phyloP scores from a whole-genome alignment of 768 basidiomycete genomes.

The Phanerochaete carnosa region DNA sequence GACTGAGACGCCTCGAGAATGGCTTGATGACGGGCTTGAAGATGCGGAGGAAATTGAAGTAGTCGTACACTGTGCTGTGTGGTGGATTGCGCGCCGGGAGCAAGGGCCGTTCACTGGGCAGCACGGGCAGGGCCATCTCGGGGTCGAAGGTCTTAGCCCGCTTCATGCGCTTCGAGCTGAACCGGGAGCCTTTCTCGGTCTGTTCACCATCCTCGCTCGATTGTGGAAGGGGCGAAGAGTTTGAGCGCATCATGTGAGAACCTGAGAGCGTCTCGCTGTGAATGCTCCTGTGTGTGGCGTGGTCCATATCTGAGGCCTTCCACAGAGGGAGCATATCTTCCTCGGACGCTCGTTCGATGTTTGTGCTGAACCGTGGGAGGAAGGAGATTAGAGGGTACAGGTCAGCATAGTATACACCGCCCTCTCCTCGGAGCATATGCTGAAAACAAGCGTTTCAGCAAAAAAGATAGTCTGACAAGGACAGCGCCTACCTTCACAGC shows the following conservation, averaged over 20 bases:
- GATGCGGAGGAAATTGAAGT: constrained; percentile 51
- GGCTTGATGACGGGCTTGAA: constrained; percentile 41
- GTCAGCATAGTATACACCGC: constrained; percentile 71
- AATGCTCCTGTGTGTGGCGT: constrained; percentile 17
- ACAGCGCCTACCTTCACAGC: constrained; percentile 51
- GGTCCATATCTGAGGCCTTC: constrained; percentile 37
- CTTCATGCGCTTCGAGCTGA: constrained; percentile 21
- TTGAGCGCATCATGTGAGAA: constrained; percentile 13
- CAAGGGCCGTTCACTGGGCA: constrained; percentile 42
- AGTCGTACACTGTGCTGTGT: constrained; percentile 43
- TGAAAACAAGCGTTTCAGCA: constrained; percentile 18
- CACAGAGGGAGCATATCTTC: constrained; percentile 56
- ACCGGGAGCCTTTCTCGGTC: constrained; percentile 13
- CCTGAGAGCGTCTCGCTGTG: constrained; percentile 3
- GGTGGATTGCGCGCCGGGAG: constrained; percentile 63
- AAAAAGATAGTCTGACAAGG: background rate
- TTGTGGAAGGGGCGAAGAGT: constrained; percentile 9
- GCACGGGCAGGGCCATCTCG: constrained; percentile 39
- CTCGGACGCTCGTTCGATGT: constrained; percentile 20
- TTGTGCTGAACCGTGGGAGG: constrained; percentile 54
- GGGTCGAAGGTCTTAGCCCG: constrained; percentile 38
- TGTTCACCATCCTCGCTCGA: background rate
- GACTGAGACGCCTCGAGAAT: constrained; percentile 19
- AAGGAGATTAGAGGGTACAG: constrained; percentile 67
- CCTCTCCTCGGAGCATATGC: constrained; percentile 67